phyloP scores from a whole-genome alignment of 352 stramenopile species.

The Blastocystis sp. region DNA sequence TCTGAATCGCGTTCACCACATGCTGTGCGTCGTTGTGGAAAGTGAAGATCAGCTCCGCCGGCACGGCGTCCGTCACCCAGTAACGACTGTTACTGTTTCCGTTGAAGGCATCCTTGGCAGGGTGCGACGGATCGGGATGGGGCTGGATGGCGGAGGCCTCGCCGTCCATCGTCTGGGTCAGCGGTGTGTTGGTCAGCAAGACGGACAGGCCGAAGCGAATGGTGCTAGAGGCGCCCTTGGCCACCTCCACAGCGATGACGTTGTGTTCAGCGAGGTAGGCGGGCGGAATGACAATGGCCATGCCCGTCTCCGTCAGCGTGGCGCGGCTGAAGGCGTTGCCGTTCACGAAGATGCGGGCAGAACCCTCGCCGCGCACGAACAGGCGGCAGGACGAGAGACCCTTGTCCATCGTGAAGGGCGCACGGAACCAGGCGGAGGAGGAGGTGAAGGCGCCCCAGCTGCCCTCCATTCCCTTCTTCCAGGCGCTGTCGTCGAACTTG shows the following conservation, averaged over 20 bases:
- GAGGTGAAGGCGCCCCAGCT: not conserved
- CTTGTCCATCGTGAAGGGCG: not conserved
- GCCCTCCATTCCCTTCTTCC: not conserved
- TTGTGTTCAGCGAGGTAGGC: not conserved
- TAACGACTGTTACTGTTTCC: not conserved
- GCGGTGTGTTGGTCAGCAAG: not conserved
- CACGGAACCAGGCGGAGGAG: not conserved
- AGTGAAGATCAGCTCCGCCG: not conserved
- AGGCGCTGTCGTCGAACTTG: not conserved
- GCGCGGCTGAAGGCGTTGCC: not conserved
- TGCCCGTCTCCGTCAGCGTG: not conserved
- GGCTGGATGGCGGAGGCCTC: not conserved
- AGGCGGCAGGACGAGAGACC: not conserved
- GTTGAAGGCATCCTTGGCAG: not conserved
- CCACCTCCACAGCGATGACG: not conserved
- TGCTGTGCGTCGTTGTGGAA: not conserved
- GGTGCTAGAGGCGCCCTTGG: not conserved
- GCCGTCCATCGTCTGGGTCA: not conserved
- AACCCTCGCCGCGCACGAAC: not conserved
- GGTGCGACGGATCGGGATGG: not conserved
- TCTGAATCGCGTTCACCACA: not conserved
- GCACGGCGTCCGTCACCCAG: not conserved
- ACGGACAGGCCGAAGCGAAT: not conserved
- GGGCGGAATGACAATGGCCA: not conserved
- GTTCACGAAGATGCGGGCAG: not conserved